Evolutionary conservation across 2,329 filamentous ascomycete genomes (phyloP), one percentile per base, ranked within the genome.

Genomic region (Alternaria brassicicola): DNA sequence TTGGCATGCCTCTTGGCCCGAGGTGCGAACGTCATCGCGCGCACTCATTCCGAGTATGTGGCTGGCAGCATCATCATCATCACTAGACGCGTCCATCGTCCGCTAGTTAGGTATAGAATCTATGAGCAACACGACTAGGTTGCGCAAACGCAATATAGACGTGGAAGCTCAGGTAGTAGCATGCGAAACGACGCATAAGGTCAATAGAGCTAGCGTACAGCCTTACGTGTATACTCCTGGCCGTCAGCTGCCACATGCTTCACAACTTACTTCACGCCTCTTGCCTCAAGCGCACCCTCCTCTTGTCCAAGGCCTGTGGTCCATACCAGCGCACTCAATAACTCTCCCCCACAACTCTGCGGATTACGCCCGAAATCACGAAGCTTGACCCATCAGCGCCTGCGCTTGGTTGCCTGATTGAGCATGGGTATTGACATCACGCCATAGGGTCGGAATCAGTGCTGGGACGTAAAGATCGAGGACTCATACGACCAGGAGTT

Each of bases 311-410:
- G 54, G 3, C 28, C 52, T 21, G 55, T 56, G 3, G 46, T 49
- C 65, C 65, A 69, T 21, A 67, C 61, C 21, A 53, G 38, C 4
- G 50, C 52, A 4, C 28, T 33, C 12, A 48, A 23, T n/a, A 49
- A 12, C 9, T 33, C 23, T 3, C 41, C 47, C 6, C n/a, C 13
- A 43, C 55, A n/a, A n/a, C 38, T 49, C 50, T 52, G 31, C 19
- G 23, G 21, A n/a, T 15, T 10, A 46, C 28, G 36, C 17, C 36
- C 10, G 36, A 38, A 21, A 38, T 17, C 8, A 38, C 3, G 17
- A 38, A 21, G 36, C 17, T 21, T 21, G 36, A 3, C 17, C 17
- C 36, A 38, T 38, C 36, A 21, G 36, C 21, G 10, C 28, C 43
- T 31, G 23, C 28, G 43, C 43, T 21, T 31, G 28, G 12, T 23